Base-by-base conservation (phyloP, 2,329 filamentous ascomycete species). In the Xylaria sp. region DNA sequence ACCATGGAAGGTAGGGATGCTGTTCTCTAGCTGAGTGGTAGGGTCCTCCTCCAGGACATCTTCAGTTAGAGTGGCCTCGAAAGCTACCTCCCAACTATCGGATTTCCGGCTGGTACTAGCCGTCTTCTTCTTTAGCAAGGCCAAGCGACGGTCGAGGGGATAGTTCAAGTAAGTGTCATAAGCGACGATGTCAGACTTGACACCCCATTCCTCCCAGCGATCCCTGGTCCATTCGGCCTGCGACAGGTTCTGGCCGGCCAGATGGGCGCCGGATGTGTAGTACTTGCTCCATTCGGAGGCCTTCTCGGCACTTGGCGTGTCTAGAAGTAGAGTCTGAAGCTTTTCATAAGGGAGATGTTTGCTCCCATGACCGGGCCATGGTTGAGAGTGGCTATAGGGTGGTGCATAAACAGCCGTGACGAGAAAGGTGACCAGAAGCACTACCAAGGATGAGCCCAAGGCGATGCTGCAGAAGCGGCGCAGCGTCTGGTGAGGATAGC, bases 1-100 rank as follows among this genome's bases (percentile, higher is more conserved):
- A 62, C 95, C 96, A 77, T 98, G 95, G 83, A 98, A 98, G 0
- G 92, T 95, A 0, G 95, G 94, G 28, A 98, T 87, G 36, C 93
- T 86, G 75, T 94, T 87, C 10, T 87, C 81, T 54, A 93, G 83
- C 26, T 89, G 87, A 20, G 90, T 93, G 0, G 94, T 97, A 3
- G 89, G 87, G 78, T 99, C 96, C 61, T 97, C 90, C 0, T 93
- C 86, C 5, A 98, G 83, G 1, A 95, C 86, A 76, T 97, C 93
- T 79, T 99, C 96, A 74, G 92, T 89, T 48, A 98, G 82, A 1
- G 88, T 90, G 0, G 94, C 95, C 77, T 94, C 89, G 76, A 91
- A 97, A n/a, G 87, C 85, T 33, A 94, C 85, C 61, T 87, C 85
- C 84, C 88, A 91, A 3, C 26, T 28, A 17, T 77, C 74, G 13